Evolutionary conservation across 2,329 filamentous ascomycete genomes (phyloP).

Genomic region (Penicillium sp.): DNA sequence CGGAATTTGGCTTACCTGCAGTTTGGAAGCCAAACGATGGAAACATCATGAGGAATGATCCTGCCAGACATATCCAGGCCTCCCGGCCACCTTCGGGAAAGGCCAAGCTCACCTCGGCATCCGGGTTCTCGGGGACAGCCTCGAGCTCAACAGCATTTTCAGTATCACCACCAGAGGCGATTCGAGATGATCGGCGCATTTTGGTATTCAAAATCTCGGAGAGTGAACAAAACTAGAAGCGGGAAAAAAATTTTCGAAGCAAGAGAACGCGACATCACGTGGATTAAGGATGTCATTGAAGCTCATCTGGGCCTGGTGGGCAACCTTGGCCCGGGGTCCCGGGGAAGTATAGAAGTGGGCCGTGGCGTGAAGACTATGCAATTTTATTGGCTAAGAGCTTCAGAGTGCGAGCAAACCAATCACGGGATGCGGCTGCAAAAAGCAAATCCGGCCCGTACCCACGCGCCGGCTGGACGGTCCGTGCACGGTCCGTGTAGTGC

Average conservation of each 20-base stretch:
- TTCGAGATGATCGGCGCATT: background rate
- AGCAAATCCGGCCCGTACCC: background rate
- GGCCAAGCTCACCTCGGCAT: conserved; percentile 14
- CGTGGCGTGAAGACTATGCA: background rate
- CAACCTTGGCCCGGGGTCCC: no score
- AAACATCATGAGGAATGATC: conserved; percentile 39
- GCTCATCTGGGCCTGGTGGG: background rate
- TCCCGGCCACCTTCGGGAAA: conserved; percentile 35
- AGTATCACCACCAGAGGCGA: background rate
- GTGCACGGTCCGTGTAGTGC: background rate
- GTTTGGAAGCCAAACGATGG: conserved; percentile 51
- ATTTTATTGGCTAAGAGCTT: background rate
- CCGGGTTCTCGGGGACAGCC: conserved; percentile 5
- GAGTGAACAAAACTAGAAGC: background rate
- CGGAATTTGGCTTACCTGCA: conserved; percentile 19
- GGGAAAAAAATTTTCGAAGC: background rate
- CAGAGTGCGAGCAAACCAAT: background rate
- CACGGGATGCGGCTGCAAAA: background rate
- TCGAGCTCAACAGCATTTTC: conserved; percentile 3
- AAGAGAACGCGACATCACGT: background rate
- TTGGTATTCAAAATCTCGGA: background rate
- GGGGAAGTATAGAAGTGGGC: background rate
- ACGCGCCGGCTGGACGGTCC: background rate
- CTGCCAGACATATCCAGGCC: conserved; percentile 37
- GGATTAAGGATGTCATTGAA: background rate